Percentiles rank a stretch among this genome's conserved stretches.
These are phyloP conservation scores for Populus nigra DNA, from an alignment of 345 rosid species.

Conservation along the genomic window DNA sequence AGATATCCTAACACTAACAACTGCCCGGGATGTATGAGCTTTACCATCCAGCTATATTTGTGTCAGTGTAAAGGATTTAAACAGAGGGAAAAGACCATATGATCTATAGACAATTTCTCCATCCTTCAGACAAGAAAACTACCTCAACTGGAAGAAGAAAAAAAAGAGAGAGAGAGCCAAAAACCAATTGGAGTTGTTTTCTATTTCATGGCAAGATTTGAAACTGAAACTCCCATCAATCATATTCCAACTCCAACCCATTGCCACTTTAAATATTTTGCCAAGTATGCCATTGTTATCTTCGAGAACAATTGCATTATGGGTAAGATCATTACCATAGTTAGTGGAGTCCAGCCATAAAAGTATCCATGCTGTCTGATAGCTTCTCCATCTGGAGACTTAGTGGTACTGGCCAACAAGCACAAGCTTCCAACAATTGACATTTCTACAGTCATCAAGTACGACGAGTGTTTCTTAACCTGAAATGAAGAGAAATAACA, in stretches of 20 bases:
- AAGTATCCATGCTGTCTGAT: conserved; percentile 75
- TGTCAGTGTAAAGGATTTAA: neutral
- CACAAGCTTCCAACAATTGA: conserved; percentile 92
- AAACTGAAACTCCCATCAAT: neutral
- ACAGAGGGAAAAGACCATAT: neutral
- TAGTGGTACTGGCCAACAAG: conserved; percentile 67
- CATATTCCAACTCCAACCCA: neutral
- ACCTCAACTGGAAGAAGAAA: neutral
- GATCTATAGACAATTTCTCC: neutral
- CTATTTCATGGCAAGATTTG: neutral
- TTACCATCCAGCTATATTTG: neutral
- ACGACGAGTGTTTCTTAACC: conserved; percentile 94
- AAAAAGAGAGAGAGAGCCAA: neutral
- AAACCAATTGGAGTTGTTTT: neutral
- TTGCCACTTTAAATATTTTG: neutral
- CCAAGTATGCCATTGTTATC: neutral
- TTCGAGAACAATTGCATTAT: neutral
- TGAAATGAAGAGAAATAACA: conserved; percentile 27
- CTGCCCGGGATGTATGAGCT: neutral
- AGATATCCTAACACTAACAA: neutral
- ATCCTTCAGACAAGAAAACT: neutral
- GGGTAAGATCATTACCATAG: conserved; percentile 52
- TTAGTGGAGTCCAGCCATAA: conserved; percentile 90
- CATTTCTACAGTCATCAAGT: conserved; percentile 97
- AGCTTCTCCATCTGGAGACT: conserved; percentile 98